Percentiles rank a stretch among this genome's conserved stretches.
phyloP scores from a whole-genome alignment of 768 basidiomycete species.

The Termitomyces heimii region DNA sequence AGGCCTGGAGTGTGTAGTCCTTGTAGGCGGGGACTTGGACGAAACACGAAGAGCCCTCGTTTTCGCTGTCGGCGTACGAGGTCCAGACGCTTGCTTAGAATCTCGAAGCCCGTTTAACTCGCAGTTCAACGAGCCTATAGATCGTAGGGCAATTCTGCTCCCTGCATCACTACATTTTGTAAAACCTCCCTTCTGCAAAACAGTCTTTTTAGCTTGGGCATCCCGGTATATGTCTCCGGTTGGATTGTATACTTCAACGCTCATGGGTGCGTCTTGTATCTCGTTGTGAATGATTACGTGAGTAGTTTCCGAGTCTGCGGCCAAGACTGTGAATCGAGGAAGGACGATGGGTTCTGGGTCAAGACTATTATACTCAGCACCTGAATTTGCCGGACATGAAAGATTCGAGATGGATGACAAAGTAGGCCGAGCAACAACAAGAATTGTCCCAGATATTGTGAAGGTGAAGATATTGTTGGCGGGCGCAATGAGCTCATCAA shows the following conservation, averaged over 20 bases:
- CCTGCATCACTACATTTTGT: slow-evolving; percentile 61
- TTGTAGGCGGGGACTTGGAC: slow-evolving; percentile 19
- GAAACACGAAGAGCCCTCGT: slow-evolving; percentile 20
- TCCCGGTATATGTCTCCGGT: slow-evolving; percentile 48
- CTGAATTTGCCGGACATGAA: slow-evolving; percentile 5
- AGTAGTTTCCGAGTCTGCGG: slow-evolving; percentile 57
- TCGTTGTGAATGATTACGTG: slow-evolving; percentile 58
- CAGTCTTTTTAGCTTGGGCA: slow-evolving; percentile 57
- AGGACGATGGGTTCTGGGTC: slow-evolving; percentile 50
- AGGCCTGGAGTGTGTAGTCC: slow-evolving; percentile 20
- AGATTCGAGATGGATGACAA: slow-evolving; percentile 20
- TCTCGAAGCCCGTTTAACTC: slow-evolving; percentile 19
- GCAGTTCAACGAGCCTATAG: slow-evolving; percentile 20
- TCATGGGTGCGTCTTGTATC: slow-evolving; percentile 32
- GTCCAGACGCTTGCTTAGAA: slow-evolving; percentile 17
- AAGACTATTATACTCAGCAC: slow-evolving; percentile 16
- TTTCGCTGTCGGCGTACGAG: slow-evolving; percentile 31
- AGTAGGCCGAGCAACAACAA: slow-evolving; percentile 44
- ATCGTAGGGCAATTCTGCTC: slow-evolving; percentile 49
- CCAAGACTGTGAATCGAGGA: slow-evolving; percentile 65
- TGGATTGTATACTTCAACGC: slow-evolving; percentile 58
- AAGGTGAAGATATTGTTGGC: slow-evolving; percentile 62
- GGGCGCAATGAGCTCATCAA: slow-evolving; percentile 68
- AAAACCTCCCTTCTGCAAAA: slow-evolving; percentile 52
- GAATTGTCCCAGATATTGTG: slow-evolving; percentile 56